Evolutionary conservation across 139 green algal species (phyloP).

Genomic region (Chlorella vulgaris): DNA sequence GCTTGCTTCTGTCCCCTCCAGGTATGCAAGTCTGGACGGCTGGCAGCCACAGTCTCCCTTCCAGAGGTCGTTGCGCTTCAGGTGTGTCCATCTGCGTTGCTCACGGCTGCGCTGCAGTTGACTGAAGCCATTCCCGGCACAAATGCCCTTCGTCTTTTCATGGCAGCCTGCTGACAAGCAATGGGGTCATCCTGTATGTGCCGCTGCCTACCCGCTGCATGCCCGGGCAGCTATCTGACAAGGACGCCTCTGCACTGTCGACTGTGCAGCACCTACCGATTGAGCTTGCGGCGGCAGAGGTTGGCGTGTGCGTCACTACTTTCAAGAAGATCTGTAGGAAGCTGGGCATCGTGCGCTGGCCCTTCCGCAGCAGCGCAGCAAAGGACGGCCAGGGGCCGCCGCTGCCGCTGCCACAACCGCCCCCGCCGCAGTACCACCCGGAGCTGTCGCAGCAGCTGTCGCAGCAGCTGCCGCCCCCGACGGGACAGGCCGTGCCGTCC

Average conservation of each 20-base stretch:
- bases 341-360: slow-evolving; percentile 22
- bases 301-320: slow-evolving; percentile 16
- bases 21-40: slow-evolving; percentile 27
- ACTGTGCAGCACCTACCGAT: slow-evolving; percentile 29
- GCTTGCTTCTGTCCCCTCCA: too few species aligned
- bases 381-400: neutral
- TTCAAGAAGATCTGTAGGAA: slow-evolving; percentile 30
- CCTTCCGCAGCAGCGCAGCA: slow-evolving; percentile 13
- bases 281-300: slow-evolving; percentile 13
- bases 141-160: too few species aligned
- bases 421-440: neutral
- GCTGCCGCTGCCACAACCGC: too few species aligned
- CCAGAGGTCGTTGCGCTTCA: slow-evolving; percentile 15
- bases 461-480: neutral
- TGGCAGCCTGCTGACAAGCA: too few species aligned
- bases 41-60: neutral
- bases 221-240: too few species aligned
- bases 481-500: neutral
- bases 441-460: neutral
- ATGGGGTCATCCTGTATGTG: too few species aligned
- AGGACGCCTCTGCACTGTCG: too few species aligned
- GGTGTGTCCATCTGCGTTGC: neutral
- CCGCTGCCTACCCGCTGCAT: too few species aligned
- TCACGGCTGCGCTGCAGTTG: neutral
- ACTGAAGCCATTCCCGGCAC: neutral